phyloP scores from a whole-genome alignment of 2,329 filamentous ascomycete species.

The Exserohilum turcica region DNA sequence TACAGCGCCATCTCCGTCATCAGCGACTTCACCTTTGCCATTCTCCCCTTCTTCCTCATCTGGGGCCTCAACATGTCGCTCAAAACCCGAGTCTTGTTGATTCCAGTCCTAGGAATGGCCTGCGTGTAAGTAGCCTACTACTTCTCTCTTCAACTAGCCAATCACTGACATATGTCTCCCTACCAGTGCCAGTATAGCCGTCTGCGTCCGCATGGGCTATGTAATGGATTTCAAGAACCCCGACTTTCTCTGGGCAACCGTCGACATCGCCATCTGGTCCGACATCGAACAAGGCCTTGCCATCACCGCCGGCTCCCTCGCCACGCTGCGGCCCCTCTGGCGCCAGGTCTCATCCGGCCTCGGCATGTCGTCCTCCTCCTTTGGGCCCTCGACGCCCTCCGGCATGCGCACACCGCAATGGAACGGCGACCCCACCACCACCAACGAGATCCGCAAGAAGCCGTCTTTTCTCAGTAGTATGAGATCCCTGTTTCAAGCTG shows the following conservation, averaged over 20 bases:
- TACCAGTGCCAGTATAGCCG: slow-evolving; percentile 41
- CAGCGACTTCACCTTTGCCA: slow-evolving; percentile 56
- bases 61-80: slow-evolving; percentile 58
- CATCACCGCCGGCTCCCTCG: slow-evolving; percentile 45
- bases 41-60: slow-evolving; percentile 58
- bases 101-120: slow-evolving; percentile 56
- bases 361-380: slow-evolving; percentile 26
- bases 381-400: slow-evolving; percentile 15
- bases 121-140: slow-evolving; percentile 51
- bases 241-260: slow-evolving; percentile 45
- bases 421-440: slow-evolving; percentile 12
- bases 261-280: slow-evolving; percentile 47
- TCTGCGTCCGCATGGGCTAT: slow-evolving; percentile 43
- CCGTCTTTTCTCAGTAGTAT: slow-evolving; percentile 30
- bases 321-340: slow-evolving; percentile 46
- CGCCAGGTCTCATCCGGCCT: slow-evolving; percentile 29
- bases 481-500: slow-evolving; percentile 30
- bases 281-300: slow-evolving; percentile 46
- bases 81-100: slow-evolving; percentile 55
- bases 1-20: slow-evolving; percentile 55
- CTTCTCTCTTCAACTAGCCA: not conserved
- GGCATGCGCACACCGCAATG: slow-evolving; percentile 28
- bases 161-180: not conserved
- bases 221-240: slow-evolving; percentile 42
- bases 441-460: slow-evolving; percentile 21